phyloP scores from a whole-genome alignment of 1,284 basidiomycete genomes.

The Irpex sp. region DNA sequence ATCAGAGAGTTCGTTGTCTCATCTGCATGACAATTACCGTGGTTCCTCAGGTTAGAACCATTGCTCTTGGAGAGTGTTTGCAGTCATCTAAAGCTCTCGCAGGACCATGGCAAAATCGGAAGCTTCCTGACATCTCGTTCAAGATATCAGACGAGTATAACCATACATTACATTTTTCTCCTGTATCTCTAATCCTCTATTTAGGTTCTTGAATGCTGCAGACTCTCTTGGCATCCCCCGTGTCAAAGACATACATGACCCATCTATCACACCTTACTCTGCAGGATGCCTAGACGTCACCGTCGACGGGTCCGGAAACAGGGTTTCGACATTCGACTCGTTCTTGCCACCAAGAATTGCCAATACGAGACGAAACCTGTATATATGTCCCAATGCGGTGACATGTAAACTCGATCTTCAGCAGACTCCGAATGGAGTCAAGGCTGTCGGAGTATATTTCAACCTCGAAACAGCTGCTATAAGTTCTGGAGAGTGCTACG shows the following conservation, averaged over 20 bases:
- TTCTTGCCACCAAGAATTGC: conserved; percentile 17
- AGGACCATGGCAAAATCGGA: conserved; percentile 14
- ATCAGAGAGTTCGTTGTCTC: conserved; percentile 12
- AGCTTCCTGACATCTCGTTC: conserved; percentile 11
- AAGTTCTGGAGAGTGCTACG: conserved; percentile 1
- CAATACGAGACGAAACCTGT: conserved; percentile 8
- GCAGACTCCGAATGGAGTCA: background rate
- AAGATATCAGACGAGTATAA: conserved; percentile 4
- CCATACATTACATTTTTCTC: background rate
- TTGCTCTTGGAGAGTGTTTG: too few species aligned
- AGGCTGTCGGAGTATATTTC: conserved; percentile 8
- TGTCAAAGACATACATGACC: conserved; percentile 13
- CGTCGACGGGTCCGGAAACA: conserved; percentile 7
- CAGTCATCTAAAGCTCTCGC: background rate
- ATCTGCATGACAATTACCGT: background rate
- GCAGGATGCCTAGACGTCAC: conserved; percentile 14
- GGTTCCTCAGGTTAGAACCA: conserved; percentile 11
- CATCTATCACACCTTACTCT: conserved; percentile 9
- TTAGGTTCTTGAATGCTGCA: conserved; percentile 11
- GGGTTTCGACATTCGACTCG: conserved; percentile 19
- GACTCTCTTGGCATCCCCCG: conserved; percentile 15
- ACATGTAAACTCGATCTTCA: conserved; percentile 16
- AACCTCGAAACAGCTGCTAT: background rate
- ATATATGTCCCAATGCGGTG: conserved; percentile 16
- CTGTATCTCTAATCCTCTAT: background rate